Percentiles rank a stretch among this genome's conserved stretches.
phyloP scores from a whole-genome alignment of 139 green algal genomes.

The Tetraselmis striata region DNA sequence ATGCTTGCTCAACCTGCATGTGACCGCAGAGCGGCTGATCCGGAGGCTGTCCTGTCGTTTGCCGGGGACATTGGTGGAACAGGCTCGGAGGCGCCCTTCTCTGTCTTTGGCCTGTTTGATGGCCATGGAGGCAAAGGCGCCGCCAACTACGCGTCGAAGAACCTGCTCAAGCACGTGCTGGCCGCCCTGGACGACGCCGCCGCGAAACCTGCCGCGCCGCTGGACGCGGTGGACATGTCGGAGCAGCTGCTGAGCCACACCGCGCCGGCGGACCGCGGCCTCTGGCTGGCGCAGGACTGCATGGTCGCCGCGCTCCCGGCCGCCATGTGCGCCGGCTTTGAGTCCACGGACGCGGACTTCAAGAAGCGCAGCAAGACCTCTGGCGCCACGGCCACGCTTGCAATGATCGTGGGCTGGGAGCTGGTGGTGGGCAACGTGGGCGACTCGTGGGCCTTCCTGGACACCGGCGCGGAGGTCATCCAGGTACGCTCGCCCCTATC shows the following conservation, averaged over 20 bases:
- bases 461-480: constrained; percentile 65
- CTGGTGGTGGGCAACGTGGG: constrained; percentile 53
- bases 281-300: constrained; percentile 32
- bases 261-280: background rate
- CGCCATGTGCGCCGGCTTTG: constrained; percentile 13
- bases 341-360: constrained; percentile 13
- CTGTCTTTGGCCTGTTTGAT: constrained; percentile 54
- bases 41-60: no score
- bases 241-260: background rate
- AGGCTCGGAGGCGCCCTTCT: constrained; percentile 2
- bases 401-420: constrained; percentile 48
- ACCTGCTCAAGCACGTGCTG: constrained; percentile 49
- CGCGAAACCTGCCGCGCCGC: background rate
- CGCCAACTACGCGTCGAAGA: constrained; percentile 38
- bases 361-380: background rate
- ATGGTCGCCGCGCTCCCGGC: constrained; percentile 22
- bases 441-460: constrained; percentile 52
- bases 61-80: no score
- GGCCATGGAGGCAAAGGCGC: constrained; percentile 53
- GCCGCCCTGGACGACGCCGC: constrained; percentile 19
- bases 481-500: constrained; percentile 33
- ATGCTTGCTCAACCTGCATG: no score
- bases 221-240: constrained; percentile 15
- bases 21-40: no score
- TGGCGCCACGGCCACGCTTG: constrained; percentile 78